phyloP scores from a whole-genome alignment of 2,329 filamentous ascomycete species.

The Neonectria magnoliae region DNA sequence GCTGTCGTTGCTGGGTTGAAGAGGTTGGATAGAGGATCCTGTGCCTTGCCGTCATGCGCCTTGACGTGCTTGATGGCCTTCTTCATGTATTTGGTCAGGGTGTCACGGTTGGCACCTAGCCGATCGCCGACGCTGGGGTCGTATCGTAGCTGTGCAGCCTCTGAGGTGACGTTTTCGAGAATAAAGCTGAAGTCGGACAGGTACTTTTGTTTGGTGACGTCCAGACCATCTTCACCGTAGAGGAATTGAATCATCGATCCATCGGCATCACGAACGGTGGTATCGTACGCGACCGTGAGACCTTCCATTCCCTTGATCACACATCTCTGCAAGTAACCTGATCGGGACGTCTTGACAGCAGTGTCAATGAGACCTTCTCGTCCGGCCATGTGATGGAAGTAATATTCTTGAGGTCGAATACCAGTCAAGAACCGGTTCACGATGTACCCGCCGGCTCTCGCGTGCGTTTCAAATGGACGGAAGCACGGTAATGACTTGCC shows the following conservation, averaged over 20 bases:
- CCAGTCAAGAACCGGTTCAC: constrained; percentile 97
- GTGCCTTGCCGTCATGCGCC: constrained; percentile 63
- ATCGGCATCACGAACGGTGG: constrained; percentile 92
- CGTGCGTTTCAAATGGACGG: constrained; percentile 87
- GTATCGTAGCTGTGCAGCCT: constrained; percentile 80
- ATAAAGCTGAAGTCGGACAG: constrained; percentile 91
- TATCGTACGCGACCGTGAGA: constrained; percentile 90
- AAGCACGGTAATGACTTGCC: constrained; percentile 97
- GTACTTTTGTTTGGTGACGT: constrained; percentile 94
- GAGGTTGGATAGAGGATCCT: constrained; percentile 78
- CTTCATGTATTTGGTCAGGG: constrained; percentile 82
- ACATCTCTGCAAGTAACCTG: constrained; percentile 95
- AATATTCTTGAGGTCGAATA: constrained; percentile 96
- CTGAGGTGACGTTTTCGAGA: constrained; percentile 83
- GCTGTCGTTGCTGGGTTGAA: constrained; percentile 81
- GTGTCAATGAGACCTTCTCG: constrained; percentile 98
- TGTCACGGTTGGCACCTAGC: constrained; percentile 63
- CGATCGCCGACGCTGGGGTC: constrained; percentile 58
- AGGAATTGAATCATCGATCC: constrained; percentile 94
- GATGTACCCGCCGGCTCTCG: constrained; percentile 92
- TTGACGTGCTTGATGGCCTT: constrained; percentile 79
- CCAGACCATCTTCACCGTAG: constrained; percentile 95
- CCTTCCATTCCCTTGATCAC: constrained; percentile 99
- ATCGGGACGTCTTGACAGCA: constrained; percentile 96
- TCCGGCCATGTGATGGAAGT: constrained; percentile 99